Percentiles rank a stretch among this genome's conserved stretches.
Conservation (phyloP, 2,329 filamentous ascomycete species). For the Clarireedia homoeocarpa region DNA sequence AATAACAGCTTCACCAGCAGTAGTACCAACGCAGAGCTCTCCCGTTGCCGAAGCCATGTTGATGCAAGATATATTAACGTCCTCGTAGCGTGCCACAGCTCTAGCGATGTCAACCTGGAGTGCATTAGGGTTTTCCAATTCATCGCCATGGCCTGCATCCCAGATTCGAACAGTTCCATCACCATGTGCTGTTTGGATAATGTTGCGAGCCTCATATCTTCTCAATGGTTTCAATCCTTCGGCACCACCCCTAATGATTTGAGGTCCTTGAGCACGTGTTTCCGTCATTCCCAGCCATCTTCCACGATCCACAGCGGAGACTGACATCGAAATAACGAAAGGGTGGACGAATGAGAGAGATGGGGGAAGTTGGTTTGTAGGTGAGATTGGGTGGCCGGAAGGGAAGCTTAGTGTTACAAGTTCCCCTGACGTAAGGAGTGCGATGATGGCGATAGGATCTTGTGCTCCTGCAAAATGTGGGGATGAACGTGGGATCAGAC, state of each 20-base stretch:
- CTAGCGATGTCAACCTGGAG: slow-evolving; percentile 83
- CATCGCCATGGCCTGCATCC: slow-evolving; percentile 87
- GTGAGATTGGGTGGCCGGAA: slow-evolving; percentile 80
- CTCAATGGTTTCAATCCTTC: slow-evolving; percentile 63
- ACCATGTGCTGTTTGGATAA: slow-evolving; percentile 80
- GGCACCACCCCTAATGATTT: slow-evolving; percentile 70
- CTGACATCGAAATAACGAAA: slow-evolving; percentile 65
- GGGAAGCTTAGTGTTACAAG: slow-evolving; percentile 87
- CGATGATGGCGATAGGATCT: slow-evolving; percentile 81
- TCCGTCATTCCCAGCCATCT: slow-evolving; percentile 91
- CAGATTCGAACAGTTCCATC: slow-evolving; percentile 89
- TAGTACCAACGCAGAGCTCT: slow-evolving; percentile 77
- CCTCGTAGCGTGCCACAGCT: slow-evolving; percentile 69
- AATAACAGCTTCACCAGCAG: slow-evolving; percentile 74
- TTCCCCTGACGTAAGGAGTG: slow-evolving; percentile 77
- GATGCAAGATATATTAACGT: slow-evolving; percentile 70
- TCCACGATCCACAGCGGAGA: slow-evolving; percentile 68
- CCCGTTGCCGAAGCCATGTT: slow-evolving; percentile 74
- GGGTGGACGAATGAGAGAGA: slow-evolving; percentile 86
- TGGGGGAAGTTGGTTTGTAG: slow-evolving; percentile 86
- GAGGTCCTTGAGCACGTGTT: slow-evolving; percentile 68
- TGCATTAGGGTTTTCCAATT: slow-evolving; percentile 77
- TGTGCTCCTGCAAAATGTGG: slow-evolving; percentile 84
- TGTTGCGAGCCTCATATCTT: slow-evolving; percentile 73
- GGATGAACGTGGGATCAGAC: slow-evolving; percentile 71